Conservation (phyloP, 2,329 filamentous ascomycete genomes). For the Alternaria conjuncta region DNA sequence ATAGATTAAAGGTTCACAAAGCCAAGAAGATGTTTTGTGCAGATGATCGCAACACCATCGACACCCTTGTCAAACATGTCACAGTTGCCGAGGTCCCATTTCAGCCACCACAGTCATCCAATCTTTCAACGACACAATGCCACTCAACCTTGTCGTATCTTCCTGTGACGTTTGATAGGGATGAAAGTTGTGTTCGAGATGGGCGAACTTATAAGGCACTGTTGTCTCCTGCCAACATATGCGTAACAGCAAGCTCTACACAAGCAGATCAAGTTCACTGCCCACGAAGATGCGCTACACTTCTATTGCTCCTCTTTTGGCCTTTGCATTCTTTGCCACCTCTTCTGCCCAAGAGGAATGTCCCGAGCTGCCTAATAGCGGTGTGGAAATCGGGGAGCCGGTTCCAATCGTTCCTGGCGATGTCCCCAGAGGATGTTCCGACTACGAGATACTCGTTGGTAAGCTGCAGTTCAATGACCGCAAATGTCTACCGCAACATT, state of each 20-base stretch:
- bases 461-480: not conserved
- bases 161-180: not conserved
- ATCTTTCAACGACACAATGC: not conserved
- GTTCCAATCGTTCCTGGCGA: constrained; percentile 6
- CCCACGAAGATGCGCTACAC: not conserved
- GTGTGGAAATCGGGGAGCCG: constrained; percentile 1
- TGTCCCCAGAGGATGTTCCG: constrained; percentile 3
- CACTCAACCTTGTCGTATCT: not conserved
- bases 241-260: not conserved
- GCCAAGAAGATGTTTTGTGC: not conserved
- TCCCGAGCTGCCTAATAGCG: not conserved
- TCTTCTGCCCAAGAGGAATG: not conserved
- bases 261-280: not conserved
- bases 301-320: not conserved
- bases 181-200: not conserved
- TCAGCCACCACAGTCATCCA: not conserved
- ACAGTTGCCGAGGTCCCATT: constrained; percentile 4
- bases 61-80: constrained; percentile 1
- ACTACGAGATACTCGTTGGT: constrained; percentile 9
- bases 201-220: not conserved
- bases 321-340: not conserved
- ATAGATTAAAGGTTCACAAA: not conserved
- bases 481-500: not conserved
- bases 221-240: not conserved
- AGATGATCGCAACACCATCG: constrained; percentile 2